phyloP scores from a whole-genome alignment of 2,329 filamentous ascomycete genomes.

The Trichoderma koningii region DNA sequence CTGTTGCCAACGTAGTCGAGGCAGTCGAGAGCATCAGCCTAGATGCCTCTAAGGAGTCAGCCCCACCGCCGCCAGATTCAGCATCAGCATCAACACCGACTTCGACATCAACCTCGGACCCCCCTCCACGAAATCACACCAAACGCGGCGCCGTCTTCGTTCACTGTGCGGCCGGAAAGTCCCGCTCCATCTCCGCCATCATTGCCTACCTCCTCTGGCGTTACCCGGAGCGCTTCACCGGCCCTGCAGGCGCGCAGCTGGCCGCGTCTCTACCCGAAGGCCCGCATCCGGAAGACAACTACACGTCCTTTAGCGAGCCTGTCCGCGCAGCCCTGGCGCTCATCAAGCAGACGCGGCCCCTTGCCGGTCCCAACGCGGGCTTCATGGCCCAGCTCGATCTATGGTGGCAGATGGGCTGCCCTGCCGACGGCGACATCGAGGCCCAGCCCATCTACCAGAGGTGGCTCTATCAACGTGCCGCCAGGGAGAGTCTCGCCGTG shows the following conservation, averaged over 20 bases:
- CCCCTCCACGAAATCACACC: slow-evolving; percentile 24
- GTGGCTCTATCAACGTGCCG: slow-evolving; percentile 59
- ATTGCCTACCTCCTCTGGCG: slow-evolving; percentile 82
- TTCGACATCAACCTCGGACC: not conserved
- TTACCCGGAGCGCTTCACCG: slow-evolving; percentile 56
- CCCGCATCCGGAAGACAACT: slow-evolving; percentile 15
- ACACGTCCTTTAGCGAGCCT: slow-evolving; percentile 49
- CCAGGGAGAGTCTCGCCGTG: slow-evolving; percentile 63
- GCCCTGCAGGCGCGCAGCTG: slow-evolving; percentile 30
- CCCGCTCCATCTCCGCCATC: slow-evolving; percentile 80
- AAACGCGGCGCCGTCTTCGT: slow-evolving; percentile 53
- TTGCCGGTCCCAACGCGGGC: slow-evolving; percentile 86
- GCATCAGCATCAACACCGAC: not conserved
- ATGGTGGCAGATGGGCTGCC: slow-evolving; percentile 85
- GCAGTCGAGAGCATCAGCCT: slow-evolving; percentile 22
- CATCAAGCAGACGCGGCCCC: slow-evolving; percentile 68
- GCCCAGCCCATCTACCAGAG: slow-evolving; percentile 77
- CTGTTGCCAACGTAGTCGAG: slow-evolving; percentile 13
- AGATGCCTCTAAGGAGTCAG: not conserved
- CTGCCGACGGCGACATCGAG: slow-evolving; percentile 60
- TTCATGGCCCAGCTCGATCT: slow-evolving; percentile 88
- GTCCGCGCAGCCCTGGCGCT: slow-evolving; percentile 65
- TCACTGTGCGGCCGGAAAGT: slow-evolving; percentile 92
- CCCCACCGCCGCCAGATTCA: not conserved
- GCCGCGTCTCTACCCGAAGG: slow-evolving; percentile 19